phyloP scores from a whole-genome alignment of 1,139 yeast species.

The Arxiozyma slooffiae region DNA sequence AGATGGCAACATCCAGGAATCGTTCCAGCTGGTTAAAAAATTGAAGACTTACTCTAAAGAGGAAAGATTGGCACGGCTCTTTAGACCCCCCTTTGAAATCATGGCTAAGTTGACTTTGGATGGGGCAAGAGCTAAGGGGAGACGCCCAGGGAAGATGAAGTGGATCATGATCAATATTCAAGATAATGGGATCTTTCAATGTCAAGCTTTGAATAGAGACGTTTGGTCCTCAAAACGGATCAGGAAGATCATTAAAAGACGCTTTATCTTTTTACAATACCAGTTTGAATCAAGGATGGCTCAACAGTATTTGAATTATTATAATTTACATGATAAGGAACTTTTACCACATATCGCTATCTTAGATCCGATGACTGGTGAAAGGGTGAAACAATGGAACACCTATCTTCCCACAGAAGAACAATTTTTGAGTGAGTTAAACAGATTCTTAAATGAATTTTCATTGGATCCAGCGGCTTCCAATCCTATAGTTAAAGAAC shows the following conservation, averaged over 20 bases:
- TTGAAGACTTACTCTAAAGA: constrained; percentile 24
- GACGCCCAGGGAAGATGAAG: constrained; percentile 40
- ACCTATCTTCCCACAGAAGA: constrained; percentile 47
- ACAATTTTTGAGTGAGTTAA: constrained; percentile 53
- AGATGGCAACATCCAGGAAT: constrained; percentile 28
- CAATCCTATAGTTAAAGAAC: constrained; percentile 53
- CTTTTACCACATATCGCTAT: constrained; percentile 83
- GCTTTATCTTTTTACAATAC: constrained; percentile 75
- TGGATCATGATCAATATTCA: constrained; percentile 89
- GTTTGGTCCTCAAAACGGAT: constrained; percentile 74
- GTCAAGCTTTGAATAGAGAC: constrained; percentile 87
- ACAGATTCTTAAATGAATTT: constrained; percentile 50
- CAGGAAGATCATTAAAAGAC: constrained; percentile 51
- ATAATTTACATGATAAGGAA: constrained; percentile 43
- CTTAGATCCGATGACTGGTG: constrained; percentile 92
- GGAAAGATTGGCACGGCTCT: constrained; percentile 60
- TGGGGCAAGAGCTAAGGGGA: constrained; percentile 60
- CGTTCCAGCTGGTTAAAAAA: constrained; percentile 21
- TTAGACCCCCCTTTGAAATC: constrained; percentile 89
- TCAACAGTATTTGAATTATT: constrained; percentile 56
- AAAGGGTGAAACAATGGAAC: constrained; percentile 67
- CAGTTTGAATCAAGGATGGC: constrained; percentile 72
- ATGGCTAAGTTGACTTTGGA: constrained; percentile 61
- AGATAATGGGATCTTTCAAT: constrained; percentile 71
- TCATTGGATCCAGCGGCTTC: constrained; percentile 55